A percentile compares a stretch with the other conserved stretches of the same genome.
Conservation (phyloP, 23 red algal species). For the Gracilaria caudata region DNA sequence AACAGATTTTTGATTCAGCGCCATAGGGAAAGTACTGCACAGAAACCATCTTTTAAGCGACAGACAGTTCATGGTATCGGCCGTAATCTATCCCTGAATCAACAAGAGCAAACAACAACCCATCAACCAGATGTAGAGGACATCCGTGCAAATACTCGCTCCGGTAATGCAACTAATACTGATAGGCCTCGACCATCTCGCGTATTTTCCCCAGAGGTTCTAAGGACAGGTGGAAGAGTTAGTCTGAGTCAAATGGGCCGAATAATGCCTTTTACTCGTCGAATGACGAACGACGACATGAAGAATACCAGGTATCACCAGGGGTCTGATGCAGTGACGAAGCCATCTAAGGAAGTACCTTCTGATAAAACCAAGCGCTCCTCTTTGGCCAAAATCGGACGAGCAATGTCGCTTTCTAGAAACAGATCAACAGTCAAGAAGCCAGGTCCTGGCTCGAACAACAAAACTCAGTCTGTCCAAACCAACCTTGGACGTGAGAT, state of each 20-base stretch:
- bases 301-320: not conserved
- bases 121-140: not conserved
- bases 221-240: not conserved
- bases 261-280: conserved; percentile 17
- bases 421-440: not conserved
- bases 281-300: not conserved
- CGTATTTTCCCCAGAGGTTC: not conserved
- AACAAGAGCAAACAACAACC: not conserved
- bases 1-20: not conserved
- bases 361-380: not conserved
- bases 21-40: not conserved
- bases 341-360: not conserved
- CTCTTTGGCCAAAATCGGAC: not conserved
- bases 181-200: not conserved
- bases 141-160: not conserved
- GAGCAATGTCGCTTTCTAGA: not conserved
- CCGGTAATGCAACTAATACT: too few relatives aligned
- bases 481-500: not conserved
- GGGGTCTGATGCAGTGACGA: not conserved
- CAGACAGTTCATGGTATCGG: not conserved
- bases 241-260: conserved; percentile 43
- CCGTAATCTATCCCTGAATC: not conserved
- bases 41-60: not conserved
- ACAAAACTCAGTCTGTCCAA: not conserved
- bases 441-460: not conserved